Percentiles rank a stretch among this genome's conserved stretches.
Conservation (phyloP, 169 alveolate genomes). For the Plasmodium cynomolgi region DNA sequence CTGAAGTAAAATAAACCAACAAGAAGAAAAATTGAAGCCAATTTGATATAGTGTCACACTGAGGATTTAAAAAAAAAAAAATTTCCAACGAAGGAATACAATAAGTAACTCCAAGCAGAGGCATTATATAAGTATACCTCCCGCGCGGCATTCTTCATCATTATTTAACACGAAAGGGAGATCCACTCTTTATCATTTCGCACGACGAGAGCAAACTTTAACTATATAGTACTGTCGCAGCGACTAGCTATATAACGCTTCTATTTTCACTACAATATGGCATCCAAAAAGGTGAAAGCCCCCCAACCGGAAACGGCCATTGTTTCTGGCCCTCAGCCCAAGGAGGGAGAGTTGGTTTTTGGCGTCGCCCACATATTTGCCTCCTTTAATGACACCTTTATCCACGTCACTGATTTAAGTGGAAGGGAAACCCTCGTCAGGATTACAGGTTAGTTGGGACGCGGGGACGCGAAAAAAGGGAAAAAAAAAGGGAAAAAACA, state of each 20-base stretch:
- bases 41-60: not conserved
- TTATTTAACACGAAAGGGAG: not conserved
- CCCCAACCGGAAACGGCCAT: slow-evolving; percentile 76
- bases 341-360: slow-evolving; percentile 95
- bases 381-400: slow-evolving; percentile 99
- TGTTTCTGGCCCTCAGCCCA: slow-evolving; percentile 88
- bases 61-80: slow-evolving; percentile 3
- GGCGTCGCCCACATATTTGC: slow-evolving; percentile 99
- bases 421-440: slow-evolving; percentile 99
- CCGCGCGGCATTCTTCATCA: not conserved
- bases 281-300: slow-evolving; percentile 69
- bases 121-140: not conserved
- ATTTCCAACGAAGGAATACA: not conserved
- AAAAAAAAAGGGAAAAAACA: not conserved
- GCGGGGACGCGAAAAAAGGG: not conserved
- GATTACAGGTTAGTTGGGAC: slow-evolving; percentile 91
- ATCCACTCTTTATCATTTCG: not conserved
- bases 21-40: not conserved
- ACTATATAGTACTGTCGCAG: not conserved
- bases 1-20: not conserved
- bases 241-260: not conserved
- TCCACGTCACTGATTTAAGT: slow-evolving; percentile 99
- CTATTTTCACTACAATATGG: slow-evolving; percentile 11
- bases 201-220: not conserved
- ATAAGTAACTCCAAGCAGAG: not conserved